Percentiles rank a stretch among this genome's conserved stretches.
Conservation (phyloP, 2,329 filamentous ascomycete genomes). For the Phaeomoniella chlamydospora region DNA sequence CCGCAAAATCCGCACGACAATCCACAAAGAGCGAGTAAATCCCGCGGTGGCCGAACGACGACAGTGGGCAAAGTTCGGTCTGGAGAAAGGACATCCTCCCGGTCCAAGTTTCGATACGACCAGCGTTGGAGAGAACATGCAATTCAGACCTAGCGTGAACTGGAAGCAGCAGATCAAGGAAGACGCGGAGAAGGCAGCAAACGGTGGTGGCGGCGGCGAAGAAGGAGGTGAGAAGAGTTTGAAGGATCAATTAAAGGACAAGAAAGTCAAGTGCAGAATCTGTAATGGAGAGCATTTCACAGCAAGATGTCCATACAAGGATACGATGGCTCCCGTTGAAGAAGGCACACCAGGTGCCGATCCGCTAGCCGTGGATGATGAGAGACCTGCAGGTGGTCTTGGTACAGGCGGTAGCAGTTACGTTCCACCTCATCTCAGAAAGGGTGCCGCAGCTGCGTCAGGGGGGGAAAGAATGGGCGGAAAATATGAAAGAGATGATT, state of each 20-base stretch:
- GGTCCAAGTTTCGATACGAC: conserved; percentile 85
- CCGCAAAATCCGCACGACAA: conserved; percentile 82
- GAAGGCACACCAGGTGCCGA: conserved; percentile 20
- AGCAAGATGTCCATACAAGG: conserved; percentile 97
- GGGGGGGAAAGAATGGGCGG: conserved; percentile 82
- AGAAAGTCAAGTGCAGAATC: conserved; percentile 99
- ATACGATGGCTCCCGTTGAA: conserved; percentile 74
- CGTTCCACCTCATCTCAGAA: conserved; percentile 84
- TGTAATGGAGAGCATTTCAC: conserved; percentile 99
- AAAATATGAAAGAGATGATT: conserved; percentile 93
- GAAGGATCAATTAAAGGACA: conserved; percentile 71
- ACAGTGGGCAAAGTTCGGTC: conserved; percentile 83
- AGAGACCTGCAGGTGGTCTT: conserved; percentile 36
- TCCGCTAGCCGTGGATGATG: conserved; percentile 25
- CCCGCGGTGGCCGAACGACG: conserved; percentile 91
- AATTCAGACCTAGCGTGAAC: conserved; percentile 84
- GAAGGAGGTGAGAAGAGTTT: conserved; percentile 55
- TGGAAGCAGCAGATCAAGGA: conserved; percentile 86
- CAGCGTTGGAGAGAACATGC: conserved; percentile 91
- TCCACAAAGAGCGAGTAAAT: conserved; percentile 88
- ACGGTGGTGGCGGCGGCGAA: conserved; percentile 24
- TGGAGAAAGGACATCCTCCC: conserved; percentile 66
- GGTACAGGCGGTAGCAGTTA: conserved; percentile 59
- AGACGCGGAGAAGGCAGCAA: conserved; percentile 25
- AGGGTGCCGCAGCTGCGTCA: conserved; percentile 33